Evolutionary conservation across 495 filamentous ascomycete genomes (phyloP).

Genomic region (Ascodesmis nigricans): DNA sequence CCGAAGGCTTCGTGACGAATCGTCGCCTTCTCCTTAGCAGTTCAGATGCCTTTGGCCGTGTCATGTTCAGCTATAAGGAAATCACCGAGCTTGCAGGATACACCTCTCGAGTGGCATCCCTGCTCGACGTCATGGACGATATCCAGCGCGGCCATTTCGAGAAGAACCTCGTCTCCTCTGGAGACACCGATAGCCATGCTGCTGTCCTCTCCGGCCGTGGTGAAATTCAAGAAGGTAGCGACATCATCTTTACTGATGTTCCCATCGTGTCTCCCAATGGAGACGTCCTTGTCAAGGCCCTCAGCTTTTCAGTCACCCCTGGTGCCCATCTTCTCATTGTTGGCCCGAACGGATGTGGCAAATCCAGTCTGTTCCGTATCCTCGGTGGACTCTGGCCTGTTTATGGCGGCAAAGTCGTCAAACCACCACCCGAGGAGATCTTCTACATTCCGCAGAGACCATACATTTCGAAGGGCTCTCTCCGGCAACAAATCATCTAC

Average conservation of each 20-base stretch:
- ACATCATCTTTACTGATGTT: slow-evolving; percentile 74
- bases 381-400: slow-evolving; percentile 97
- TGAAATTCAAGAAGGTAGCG: slow-evolving; percentile 46
- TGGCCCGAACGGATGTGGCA: slow-evolving; percentile 91
- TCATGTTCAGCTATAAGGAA: slow-evolving; percentile 97
- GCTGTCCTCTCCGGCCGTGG: slow-evolving; percentile 63
- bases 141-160: slow-evolving; percentile 71
- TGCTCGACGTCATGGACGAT: slow-evolving; percentile 88
- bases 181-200: slow-evolving; percentile 51
- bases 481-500: slow-evolving; percentile 92
- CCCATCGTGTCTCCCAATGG: slow-evolving; percentile 97
- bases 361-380: slow-evolving; percentile 87
- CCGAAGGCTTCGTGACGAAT: slow-evolving; percentile 89
- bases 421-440: slow-evolving; percentile 71
- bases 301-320: slow-evolving; percentile 67
- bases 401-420: slow-evolving; percentile 78
- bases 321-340: slow-evolving; percentile 87
- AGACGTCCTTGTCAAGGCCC: slow-evolving; percentile 59
- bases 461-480: slow-evolving; percentile 67
- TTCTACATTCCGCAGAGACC: slow-evolving; percentile 97
- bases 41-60: slow-evolving; percentile 82
- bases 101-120: slow-evolving; percentile 69
- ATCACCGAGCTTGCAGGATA: slow-evolving; percentile 90
- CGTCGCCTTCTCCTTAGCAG: slow-evolving; percentile 72
- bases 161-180: slow-evolving; percentile 86